Conservation (phyloP, 305 asterid genomes). For the Rubia occidens region DNA sequence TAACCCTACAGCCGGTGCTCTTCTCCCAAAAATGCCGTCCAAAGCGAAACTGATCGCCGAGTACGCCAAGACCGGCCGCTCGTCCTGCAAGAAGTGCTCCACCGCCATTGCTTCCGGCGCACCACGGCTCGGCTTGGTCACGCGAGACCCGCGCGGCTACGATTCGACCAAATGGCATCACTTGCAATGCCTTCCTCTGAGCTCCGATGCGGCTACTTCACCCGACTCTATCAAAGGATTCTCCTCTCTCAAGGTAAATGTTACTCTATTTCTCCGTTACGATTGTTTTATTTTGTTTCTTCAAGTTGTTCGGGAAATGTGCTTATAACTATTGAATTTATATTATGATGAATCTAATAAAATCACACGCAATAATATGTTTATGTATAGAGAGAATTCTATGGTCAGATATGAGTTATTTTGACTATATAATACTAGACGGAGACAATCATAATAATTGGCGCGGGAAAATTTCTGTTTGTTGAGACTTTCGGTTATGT, state of each 20-base stretch:
- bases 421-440: background rate
- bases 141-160: constrained; percentile 69
- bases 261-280: background rate
- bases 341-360: background rate
- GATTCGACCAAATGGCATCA: constrained; percentile 92
- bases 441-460: background rate
- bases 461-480: background rate
- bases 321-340: background rate
- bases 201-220: constrained; percentile 32
- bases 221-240: constrained; percentile 55
- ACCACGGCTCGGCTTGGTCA: constrained; percentile 58
- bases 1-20: constrained; percentile 7
- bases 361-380: background rate
- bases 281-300: background rate
- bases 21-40: constrained; percentile 15
- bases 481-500: constrained; percentile 14
- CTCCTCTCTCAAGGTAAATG: constrained; percentile 58
- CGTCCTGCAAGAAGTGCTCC: constrained; percentile 79
- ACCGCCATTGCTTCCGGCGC: constrained; percentile 45
- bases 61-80: constrained; percentile 85
- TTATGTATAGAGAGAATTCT: background rate
- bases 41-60: constrained; percentile 40
- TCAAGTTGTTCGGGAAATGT: background rate
- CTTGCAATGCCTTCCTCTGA: constrained; percentile 50
- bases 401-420: too few relatives aligned